phyloP scores from a whole-genome alignment of 345 rosid genomes.

The Corchorus capsularis region DNA sequence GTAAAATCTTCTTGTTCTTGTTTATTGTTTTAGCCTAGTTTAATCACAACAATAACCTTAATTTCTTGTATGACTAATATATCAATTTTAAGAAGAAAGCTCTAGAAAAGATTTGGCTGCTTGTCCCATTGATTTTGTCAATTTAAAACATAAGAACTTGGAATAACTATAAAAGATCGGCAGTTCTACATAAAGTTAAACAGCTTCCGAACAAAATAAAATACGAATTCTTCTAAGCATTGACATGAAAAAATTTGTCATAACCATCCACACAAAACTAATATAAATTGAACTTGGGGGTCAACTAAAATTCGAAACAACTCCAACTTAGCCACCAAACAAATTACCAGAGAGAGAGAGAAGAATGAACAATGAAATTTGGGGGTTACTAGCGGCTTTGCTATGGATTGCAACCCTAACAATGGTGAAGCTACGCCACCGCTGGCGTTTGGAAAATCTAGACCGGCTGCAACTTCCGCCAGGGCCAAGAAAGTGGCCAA shows the following conservation, averaged over 20 bases:
- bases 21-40: too few relatives aligned
- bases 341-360: too few relatives aligned
- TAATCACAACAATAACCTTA: too few relatives aligned
- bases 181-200: background rate
- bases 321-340: background rate
- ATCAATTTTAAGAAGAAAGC: too few relatives aligned
- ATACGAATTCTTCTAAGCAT: background rate
- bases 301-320: background rate
- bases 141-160: background rate
- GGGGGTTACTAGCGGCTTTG: background rate
- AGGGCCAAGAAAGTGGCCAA: background rate
- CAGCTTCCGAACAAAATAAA: background rate
- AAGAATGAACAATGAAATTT: background rate
- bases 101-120: too few relatives aligned
- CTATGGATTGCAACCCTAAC: background rate
- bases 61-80: too few relatives aligned
- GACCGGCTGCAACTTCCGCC: background rate
- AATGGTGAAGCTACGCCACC: background rate
- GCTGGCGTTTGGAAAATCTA: too few relatives aligned
- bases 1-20: too few relatives aligned
- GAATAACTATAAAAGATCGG: background rate
- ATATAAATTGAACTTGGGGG: background rate
- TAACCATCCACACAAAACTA: background rate
- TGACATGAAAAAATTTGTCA: background rate
- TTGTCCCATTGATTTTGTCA: background rate